Conservation (phyloP, 1,139 yeast species). For the Geotrichum restrictum region DNA sequence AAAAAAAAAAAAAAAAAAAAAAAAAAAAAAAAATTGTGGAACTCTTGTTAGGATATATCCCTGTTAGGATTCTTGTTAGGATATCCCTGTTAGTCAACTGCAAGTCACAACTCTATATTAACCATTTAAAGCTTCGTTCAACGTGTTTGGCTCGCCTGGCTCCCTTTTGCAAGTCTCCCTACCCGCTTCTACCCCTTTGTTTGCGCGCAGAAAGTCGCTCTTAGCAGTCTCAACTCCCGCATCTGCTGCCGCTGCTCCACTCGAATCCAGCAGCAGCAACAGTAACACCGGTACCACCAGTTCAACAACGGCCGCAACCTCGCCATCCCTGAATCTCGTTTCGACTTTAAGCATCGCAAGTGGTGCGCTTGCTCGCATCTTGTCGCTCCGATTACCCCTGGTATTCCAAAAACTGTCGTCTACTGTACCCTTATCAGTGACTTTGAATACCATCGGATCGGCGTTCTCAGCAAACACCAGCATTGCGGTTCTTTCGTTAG, state of each 20-base stretch:
- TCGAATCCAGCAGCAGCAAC: too few species aligned
- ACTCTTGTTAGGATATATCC: too few species aligned
- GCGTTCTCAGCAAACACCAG: conserved; percentile 20
- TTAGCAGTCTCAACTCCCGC: conserved; percentile 46
- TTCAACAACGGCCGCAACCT: background rate
- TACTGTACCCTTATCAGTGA: conserved; percentile 17
- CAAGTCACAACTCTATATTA: too few species aligned
- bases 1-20: too few species aligned
- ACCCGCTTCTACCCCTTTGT: conserved; percentile 49
- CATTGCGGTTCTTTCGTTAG: conserved; percentile 38
- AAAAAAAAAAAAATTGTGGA: too few species aligned
- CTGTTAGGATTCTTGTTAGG: too few species aligned
- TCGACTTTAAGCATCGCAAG: conserved; percentile 11
- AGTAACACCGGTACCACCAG: too few species aligned
- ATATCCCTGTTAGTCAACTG: too few species aligned
- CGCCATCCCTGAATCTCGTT: conserved; percentile 8
- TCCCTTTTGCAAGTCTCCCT: conserved; percentile 46
- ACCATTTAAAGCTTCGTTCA: conserved; percentile 29
- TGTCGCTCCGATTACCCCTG: conserved; percentile 8
- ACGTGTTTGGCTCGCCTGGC: conserved; percentile 44
- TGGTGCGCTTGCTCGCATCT: conserved; percentile 4
- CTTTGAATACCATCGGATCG: conserved; percentile 22
- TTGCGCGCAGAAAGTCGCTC: conserved; percentile 44
- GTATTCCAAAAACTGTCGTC: conserved; percentile 17
- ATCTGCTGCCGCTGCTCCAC: conserved; percentile 38